Evolutionary conservation across 2,329 filamentous ascomycete genomes (phyloP), one percentile per base, ranked within the genome.

Genomic region (Pleoardoris graminearum): DNA sequence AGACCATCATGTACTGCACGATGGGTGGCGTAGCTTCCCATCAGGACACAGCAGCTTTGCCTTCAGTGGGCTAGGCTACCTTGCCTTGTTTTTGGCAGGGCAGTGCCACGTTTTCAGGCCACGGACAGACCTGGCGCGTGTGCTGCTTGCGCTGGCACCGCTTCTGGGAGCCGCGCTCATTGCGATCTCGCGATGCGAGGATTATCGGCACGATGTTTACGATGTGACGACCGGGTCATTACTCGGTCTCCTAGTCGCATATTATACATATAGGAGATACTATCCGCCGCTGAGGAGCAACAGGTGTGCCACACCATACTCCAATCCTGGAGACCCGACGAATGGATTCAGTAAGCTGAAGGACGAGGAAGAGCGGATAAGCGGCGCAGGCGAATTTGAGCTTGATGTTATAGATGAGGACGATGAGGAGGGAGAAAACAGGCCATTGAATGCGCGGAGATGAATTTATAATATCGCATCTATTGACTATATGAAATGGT

Each of bases 21-120:
- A 95, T 63, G 90, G 90, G 14, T 93, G 89, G 87, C 84, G 90
- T 36, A 90, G 86, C 19, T 95, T 94, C 62, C 90, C 90, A 0
- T 89, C 85, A 1, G 90, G 90, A 1, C 90, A 95, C 72, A 87
- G 84, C 11, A 89, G 86, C 54, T 92, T 92, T 68, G 82, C 88
- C 1, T 95, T 94, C 68, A 83, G 85, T 3, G 90, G 90, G 0
- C 77, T 95, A 8, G 89, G 90, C 2, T 94, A 89, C 67, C 75
- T 91, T 16, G 81, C 84, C 19, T 75, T 90, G 22, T 90, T 88
- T 68, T 76, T 90, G 23, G 85, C 86, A 1, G 87, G 87, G 3
- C 84, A 87, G 62, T 78, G 84, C 65, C 82, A 81, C 59, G 79
- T 83, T 5, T 80, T 85, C 54, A 75, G 82, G 16, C 83, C 84